Percentiles rank a stretch among this genome's conserved stretches.
Evolutionary conservation across 2,329 filamentous ascomycete species (phyloP).

Genomic region (Beauveria asiatica): DNA sequence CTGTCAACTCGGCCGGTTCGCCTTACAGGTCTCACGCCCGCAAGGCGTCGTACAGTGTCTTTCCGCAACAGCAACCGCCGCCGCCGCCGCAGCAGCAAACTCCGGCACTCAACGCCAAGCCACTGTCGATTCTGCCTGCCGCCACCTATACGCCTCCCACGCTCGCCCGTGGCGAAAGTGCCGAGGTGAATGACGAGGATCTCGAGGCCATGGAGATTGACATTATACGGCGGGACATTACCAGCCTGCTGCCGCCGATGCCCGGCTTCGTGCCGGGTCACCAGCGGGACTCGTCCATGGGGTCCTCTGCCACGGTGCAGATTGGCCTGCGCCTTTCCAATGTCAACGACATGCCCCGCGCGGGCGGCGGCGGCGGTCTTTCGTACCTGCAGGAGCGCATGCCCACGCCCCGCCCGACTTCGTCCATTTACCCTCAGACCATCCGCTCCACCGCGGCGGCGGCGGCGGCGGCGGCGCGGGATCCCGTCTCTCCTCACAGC

Average conservation of each 20-base stretch:
- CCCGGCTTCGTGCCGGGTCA: conserved; percentile 22
- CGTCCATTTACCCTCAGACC: conserved; percentile 8
- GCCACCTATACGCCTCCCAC: conserved; percentile 34
- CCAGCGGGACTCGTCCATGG: conserved; percentile 51
- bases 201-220: not conserved
- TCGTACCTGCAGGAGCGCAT: conserved; percentile 10
- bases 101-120: conserved; percentile 15
- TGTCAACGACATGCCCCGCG: conserved; percentile 38
- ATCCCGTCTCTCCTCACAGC: not conserved
- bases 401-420: conserved; percentile 6
- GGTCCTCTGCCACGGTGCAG: conserved; percentile 60
- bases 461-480: not conserved
- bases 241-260: conserved; percentile 29
- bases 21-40: conserved; percentile 6
- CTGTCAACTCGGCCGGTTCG: not conserved
- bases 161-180: not conserved
- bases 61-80: conserved; percentile 12
- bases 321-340: conserved; percentile 62
- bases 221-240: conserved; percentile 9
- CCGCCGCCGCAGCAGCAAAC: not conserved
- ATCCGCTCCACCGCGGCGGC: not conserved
- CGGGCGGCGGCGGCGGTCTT: conserved; percentile 5
- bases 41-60: conserved; percentile 20
- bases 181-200: conserved; percentile 3
- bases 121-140: conserved; percentile 35